Percentiles rank a stretch among this genome's conserved stretches.
Evolutionary conservation across 2,329 filamentous ascomycete species (phyloP).

Genomic region (Zelopaecilomyces penicillatus): DNA sequence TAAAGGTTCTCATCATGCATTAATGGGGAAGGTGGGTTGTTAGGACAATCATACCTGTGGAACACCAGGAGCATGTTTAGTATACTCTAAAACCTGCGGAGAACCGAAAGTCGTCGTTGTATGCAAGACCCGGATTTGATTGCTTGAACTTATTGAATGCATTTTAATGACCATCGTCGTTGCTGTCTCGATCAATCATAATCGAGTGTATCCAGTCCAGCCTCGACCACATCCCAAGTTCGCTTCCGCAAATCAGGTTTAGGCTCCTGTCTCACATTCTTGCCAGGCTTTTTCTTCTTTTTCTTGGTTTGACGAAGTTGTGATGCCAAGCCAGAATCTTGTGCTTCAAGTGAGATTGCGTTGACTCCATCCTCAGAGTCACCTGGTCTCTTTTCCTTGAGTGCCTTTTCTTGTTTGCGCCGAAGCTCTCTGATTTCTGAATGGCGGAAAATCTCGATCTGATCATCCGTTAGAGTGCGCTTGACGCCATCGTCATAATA

Average conservation of each 20-base stretch:
- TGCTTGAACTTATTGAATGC: not conserved
- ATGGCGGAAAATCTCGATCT: conserved; percentile 84
- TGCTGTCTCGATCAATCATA: conserved; percentile 40
- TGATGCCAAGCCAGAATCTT: conserved; percentile 6
- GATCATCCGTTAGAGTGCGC: conserved; percentile 82
- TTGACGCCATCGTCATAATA: conserved; percentile 83
- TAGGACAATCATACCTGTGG: not conserved
- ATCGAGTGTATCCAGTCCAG: conserved; percentile 50
- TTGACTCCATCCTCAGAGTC: conserved; percentile 10
- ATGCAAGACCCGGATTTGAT: not conserved
- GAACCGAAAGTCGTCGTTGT: not conserved
- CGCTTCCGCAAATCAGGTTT: conserved; percentile 58
- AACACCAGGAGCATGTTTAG: not conserved
- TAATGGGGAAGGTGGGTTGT: not conserved
- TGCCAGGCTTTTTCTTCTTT: conserved; percentile 31
- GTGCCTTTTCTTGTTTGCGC: conserved; percentile 36
- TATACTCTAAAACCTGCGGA: not conserved
- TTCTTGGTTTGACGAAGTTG: conserved; percentile 19
- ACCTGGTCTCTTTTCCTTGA: not conserved
- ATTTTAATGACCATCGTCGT: not conserved
- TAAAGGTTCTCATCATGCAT: conserved; percentile 70
- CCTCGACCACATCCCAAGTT: conserved; percentile 59
- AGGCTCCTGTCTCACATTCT: conserved; percentile 33
- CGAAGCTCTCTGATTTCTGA: conserved; percentile 72
- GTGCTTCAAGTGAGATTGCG: not conserved